Percentiles rank a stretch among this genome's conserved stretches.
phyloP scores from a whole-genome alignment of 2,329 filamentous ascomycete species.

The Alternaria conjuncta region DNA sequence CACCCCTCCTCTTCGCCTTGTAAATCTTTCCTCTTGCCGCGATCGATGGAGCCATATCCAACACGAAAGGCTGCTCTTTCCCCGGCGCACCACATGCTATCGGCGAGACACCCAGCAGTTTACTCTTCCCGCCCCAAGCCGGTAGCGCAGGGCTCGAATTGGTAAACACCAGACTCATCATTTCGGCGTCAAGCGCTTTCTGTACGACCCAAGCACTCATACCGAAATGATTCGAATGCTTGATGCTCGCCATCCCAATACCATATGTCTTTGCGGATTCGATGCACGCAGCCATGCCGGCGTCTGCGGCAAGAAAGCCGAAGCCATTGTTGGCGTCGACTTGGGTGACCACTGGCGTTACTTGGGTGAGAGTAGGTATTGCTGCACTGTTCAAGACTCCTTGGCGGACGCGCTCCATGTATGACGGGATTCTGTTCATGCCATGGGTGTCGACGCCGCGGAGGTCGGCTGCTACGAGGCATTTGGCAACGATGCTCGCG shows the following conservation, averaged over 20 bases:
- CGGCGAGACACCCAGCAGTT: constrained; percentile 75
- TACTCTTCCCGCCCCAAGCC: constrained; percentile 70
- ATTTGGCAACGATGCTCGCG: constrained; percentile 67
- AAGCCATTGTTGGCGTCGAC: constrained; percentile 74
- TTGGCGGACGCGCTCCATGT: constrained; percentile 74
- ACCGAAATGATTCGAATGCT: constrained; percentile 81
- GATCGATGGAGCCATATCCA: constrained; percentile 75
- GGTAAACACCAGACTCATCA: constrained; percentile 66
- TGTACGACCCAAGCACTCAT: constrained; percentile 84
- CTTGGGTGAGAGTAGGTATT: constrained; percentile 64
- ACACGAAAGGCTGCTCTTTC: constrained; percentile 66
- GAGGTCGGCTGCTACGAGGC: constrained; percentile 75
- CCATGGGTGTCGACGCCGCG: constrained; percentile 84
- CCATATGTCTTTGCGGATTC: constrained; percentile 70
- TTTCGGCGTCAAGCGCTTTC: constrained; percentile 72
- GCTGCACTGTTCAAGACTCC: constrained; percentile 70
- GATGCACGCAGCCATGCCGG: constrained; percentile 71
- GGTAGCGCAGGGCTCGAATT: constrained; percentile 73
- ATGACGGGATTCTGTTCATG: constrained; percentile 78
- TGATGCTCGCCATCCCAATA: constrained; percentile 77
- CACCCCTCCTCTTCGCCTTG: constrained; percentile 69
- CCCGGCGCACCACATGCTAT: constrained; percentile 78
- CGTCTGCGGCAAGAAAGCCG: constrained; percentile 72
- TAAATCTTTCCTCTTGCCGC: constrained; percentile 75
- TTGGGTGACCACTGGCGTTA: constrained; percentile 70